Evolutionary conservation across 352 stramenopile genomes (phyloP).

Genomic region (Pythium oligandrum): DNA sequence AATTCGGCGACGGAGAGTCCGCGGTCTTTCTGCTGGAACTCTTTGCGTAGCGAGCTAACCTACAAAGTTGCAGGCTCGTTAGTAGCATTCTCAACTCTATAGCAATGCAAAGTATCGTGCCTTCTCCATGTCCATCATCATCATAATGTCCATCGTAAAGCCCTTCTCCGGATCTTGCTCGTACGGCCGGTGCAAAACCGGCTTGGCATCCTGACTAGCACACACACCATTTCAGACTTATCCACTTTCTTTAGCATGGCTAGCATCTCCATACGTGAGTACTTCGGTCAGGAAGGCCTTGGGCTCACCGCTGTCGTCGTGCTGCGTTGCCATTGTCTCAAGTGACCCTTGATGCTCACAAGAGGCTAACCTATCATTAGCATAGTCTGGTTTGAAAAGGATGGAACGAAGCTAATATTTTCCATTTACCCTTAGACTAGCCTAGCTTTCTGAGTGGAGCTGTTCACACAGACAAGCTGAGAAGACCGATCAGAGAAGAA

Average conservation of each 20-base stretch:
- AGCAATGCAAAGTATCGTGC: too few relatives aligned
- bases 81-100: too few relatives aligned
- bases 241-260: neutral
- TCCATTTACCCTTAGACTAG: too few relatives aligned
- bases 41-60: conserved; percentile 71
- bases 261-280: conserved; percentile 4
- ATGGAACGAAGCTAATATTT: too few relatives aligned
- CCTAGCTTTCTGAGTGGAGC: too few relatives aligned
- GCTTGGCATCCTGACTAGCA: too few relatives aligned
- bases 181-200: conserved; percentile 30
- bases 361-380: too few relatives aligned
- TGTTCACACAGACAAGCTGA: too few relatives aligned
- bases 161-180: conserved; percentile 75
- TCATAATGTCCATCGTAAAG: conserved; percentile 91
- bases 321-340: too few relatives aligned
- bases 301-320: neutral
- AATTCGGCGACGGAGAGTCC: conserved; percentile 83
- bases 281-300: conserved; percentile 19
- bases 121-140: conserved; percentile 87
- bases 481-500: neutral
- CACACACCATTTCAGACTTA: too few relatives aligned
- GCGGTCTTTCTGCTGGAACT: conserved; percentile 82
- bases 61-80: conserved; percentile 10
- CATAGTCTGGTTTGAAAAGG: too few relatives aligned
- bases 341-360: too few relatives aligned